These are phyloP conservation scores for Setaria italica DNA, from an alignment of 202 grass and related monocot genomes.

Conservation along the genomic window DNA sequence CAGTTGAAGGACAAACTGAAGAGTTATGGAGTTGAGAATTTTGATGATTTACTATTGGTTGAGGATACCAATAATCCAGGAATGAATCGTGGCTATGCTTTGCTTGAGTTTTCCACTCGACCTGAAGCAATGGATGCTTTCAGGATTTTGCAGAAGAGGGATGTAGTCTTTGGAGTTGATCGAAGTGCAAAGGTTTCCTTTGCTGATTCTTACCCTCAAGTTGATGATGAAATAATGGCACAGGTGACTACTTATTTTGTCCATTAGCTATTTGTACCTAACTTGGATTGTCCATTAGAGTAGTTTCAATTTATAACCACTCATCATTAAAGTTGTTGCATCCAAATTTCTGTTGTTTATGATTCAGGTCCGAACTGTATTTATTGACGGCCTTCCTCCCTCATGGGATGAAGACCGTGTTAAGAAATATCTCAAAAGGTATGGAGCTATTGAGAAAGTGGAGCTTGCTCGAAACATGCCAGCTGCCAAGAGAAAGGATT, in stretches of 20 bases:
- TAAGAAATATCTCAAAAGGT: slow-evolving; percentile 90
- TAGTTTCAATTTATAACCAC: not conserved
- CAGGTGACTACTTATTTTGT: slow-evolving; percentile 60
- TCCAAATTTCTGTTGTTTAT: slow-evolving; percentile 46
- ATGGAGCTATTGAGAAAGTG: slow-evolving; percentile 86
- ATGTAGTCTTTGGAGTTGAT: slow-evolving; percentile 86
- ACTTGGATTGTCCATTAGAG: not conserved
- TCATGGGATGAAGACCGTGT: slow-evolving; percentile 88
- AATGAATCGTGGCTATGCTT: slow-evolving; percentile 93
- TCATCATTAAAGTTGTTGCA: not conserved
- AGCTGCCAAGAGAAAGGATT: slow-evolving; percentile 94
- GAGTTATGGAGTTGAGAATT: slow-evolving; percentile 84
- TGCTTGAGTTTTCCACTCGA: slow-evolving; percentile 92
- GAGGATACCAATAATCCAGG: slow-evolving; percentile 84
- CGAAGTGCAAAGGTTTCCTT: slow-evolving; percentile 93
- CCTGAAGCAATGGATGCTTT: slow-evolving; percentile 92
- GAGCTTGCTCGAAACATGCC: slow-evolving; percentile 96
- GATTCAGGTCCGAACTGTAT: slow-evolving; percentile 90
- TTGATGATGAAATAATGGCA: slow-evolving; percentile 93
- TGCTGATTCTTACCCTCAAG: slow-evolving; percentile 84
- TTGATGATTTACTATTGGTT: slow-evolving; percentile 78
- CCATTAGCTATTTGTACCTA: not conserved
- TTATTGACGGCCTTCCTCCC: slow-evolving; percentile 85
- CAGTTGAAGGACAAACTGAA: slow-evolving; percentile 94
- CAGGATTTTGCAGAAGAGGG: slow-evolving; percentile 80